Percentiles rank a stretch among this genome's conserved stretches.
These are phyloP conservation scores for Vitis hybrid DNA, from an alignment of 177 flowering plant species.

Conservation along the genomic window DNA sequence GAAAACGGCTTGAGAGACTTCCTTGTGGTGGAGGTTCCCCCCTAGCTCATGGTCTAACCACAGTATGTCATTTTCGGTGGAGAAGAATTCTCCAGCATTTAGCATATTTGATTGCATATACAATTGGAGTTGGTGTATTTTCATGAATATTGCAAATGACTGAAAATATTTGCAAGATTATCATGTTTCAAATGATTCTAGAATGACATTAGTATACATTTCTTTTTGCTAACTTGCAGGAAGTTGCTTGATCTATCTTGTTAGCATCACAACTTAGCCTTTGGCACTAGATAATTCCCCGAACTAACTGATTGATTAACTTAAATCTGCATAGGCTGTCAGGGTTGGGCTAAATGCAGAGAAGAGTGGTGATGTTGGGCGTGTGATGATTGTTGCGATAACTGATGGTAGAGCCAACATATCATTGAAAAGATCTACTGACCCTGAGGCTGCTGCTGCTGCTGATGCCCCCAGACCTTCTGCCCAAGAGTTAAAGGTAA, in stretches of 20 bases:
- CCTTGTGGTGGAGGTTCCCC: slow-evolving; percentile 99
- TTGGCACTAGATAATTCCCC: neutral
- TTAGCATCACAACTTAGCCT: neutral
- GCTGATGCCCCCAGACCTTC: slow-evolving; percentile 84
- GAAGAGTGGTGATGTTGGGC: slow-evolving; percentile 98
- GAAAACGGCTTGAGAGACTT: slow-evolving; percentile 93
- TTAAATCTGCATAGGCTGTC: slow-evolving; percentile 60
- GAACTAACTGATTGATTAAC: neutral
- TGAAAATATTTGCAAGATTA: no score
- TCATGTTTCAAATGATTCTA: no score
- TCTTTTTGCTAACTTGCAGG: no score
- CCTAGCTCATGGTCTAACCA: slow-evolving; percentile 94
- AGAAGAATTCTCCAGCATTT: neutral
- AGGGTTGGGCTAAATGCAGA: slow-evolving; percentile 96
- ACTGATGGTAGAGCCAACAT: slow-evolving; percentile 98
- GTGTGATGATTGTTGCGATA: slow-evolving; percentile 91
- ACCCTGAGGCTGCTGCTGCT: slow-evolving; percentile 69
- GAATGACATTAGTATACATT: no score
- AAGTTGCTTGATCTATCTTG: neutral
- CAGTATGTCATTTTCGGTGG: slow-evolving; percentile 34
- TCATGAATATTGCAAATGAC: no score
- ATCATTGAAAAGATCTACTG: slow-evolving; percentile 84
- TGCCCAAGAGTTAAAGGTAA: slow-evolving; percentile 81
- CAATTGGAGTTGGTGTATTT: no score
- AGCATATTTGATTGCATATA: no score